Evolutionary conservation across 495 filamentous ascomycete genomes (phyloP), one percentile per base, ranked within the genome.

Genomic region (Bacidia rubella): DNA sequence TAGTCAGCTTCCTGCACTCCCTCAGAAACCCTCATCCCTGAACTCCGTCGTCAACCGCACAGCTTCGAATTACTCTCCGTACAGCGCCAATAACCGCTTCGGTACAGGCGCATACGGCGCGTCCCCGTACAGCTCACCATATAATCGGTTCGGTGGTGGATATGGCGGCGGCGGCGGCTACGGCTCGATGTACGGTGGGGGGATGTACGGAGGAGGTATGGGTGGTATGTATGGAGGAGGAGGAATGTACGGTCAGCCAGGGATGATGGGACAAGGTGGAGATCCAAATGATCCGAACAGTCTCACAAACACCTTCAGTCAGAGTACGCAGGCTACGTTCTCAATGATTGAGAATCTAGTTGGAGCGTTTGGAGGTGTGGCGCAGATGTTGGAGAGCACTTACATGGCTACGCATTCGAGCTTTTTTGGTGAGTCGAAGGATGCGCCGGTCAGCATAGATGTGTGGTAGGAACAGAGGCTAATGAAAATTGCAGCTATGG

Each of bases 341-440:
- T 92, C 97, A 74, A 86, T 97, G 74, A 88, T 99, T 39, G 93
- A 99, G 70, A 92, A 88, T 56, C 85, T 99, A 41, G 92, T 97
- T n/a, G 84, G 87, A n/a, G 90, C 93, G 15, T 96, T 92, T 68
- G 87, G 90, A 25, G 93, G 93, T 1, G 95, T 99, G 63, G 90
- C 93, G 17, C 93, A 99, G 74, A 97, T 99, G 93, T 76, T 99
- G 11, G 92, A 99, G 69, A 96, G 90, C 67, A 97, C 93, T 11
- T 99, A 95, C 61, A 97, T 99, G 93, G 92, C 93, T n/a, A 99
- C 93, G 2, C 93, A 97, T 71, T 93, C 86, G 47, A 90, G 85
- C 47, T 99, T 99, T 69, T 97, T 97, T 64, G 92, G 90, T 97
- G 79, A 65, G 85, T 74, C 24, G n/a, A 27, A 27, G 21, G 51